Evolutionary conservation across 352 stramenopile species (phyloP), one percentile per base, ranked within the genome.

Genomic region (Globisporangium uncinulatum): DNA sequence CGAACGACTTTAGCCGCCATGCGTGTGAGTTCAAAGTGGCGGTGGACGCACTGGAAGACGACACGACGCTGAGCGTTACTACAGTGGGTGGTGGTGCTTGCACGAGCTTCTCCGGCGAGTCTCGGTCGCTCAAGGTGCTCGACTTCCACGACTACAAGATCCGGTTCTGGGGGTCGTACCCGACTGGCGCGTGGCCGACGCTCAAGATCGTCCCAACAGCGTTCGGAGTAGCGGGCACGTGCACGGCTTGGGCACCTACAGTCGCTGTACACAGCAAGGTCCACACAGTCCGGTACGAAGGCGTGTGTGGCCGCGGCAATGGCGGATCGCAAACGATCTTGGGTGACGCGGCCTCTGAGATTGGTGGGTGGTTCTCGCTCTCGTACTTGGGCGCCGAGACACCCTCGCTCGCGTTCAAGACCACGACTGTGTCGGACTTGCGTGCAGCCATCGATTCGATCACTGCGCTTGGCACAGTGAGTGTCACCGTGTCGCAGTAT

Each of bases 351-450:
- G 55, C 62, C 1, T 97, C 90, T 29, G 81, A 76, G 1, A 80
- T 98, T 11, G 83, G 82, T 14, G 95, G 95, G 0, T 89, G 75
- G 21, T 98, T 98, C 55, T 89, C 76, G 5, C 65, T 99, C 0
- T 87, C 75, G 6, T 98, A 98, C 62, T 68, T 86, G 37, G 76
- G 74, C 2, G 69, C 95, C 66, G 73, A 84, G 57, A 98, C 92
- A 0, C 45, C 57, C 13, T 60, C 74, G 0, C 57, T 98, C 32
- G 49, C 63, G 1, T 87, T 79, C 50, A 66, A 74, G 79, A 84
- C 67, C 58, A 98, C 82, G 46, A 89, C 87, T 6, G 78, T 82
- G 1, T 74, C 77, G 2, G 77, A 83, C 31, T 81, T 98, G 66
- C 86, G 89, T 7, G 79, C 76, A 15, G 90, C 87, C 2, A 83